These are phyloP conservation scores for Magnolia officinalis DNA, from an alignment of 164 flowering plant species.

Conservation along the genomic window DNA sequence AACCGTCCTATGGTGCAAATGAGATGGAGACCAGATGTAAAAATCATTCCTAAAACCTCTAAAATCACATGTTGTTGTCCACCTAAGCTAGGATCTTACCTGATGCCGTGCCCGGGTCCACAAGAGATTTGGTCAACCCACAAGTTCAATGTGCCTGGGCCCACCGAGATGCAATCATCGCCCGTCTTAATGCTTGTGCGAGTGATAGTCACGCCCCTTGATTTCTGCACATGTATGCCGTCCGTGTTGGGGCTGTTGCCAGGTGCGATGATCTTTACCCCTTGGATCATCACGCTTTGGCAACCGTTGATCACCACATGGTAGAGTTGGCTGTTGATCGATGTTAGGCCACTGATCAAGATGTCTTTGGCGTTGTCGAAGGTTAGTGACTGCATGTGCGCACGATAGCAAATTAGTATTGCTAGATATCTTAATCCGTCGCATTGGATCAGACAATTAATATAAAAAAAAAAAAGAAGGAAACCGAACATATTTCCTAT, in stretches of 20 bases:
- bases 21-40: too few relatives aligned
- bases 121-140: slow-evolving; percentile 18
- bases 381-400: slow-evolving; percentile 15
- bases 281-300: slow-evolving; percentile 13
- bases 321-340: slow-evolving; percentile 25
- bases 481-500: too few relatives aligned
- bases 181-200: slow-evolving; percentile 23
- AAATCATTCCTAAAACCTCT: too few relatives aligned
- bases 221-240: slow-evolving; percentile 27
- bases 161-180: slow-evolving; percentile 33
- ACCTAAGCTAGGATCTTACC: slow-evolving; percentile 8
- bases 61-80: too few relatives aligned
- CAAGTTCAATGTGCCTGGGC: slow-evolving; percentile 27
- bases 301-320: slow-evolving; percentile 26
- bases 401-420: neutral
- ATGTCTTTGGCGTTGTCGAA: slow-evolving; percentile 16
- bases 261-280: slow-evolving; percentile 22
- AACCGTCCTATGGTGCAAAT: too few relatives aligned
- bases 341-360: slow-evolving; percentile 24
- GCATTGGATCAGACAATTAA: neutral
- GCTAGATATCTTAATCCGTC: too few relatives aligned
- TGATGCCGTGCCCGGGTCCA: slow-evolving; percentile 39
- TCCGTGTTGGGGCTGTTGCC: slow-evolving; percentile 33
- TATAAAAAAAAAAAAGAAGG: too few relatives aligned
- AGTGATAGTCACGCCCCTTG: slow-evolving; percentile 17